A percentile compares a stretch with the other conserved stretches of the same genome.
Conservation (phyloP, 805 yeast species). For the Citeromyces nyonsensis region DNA sequence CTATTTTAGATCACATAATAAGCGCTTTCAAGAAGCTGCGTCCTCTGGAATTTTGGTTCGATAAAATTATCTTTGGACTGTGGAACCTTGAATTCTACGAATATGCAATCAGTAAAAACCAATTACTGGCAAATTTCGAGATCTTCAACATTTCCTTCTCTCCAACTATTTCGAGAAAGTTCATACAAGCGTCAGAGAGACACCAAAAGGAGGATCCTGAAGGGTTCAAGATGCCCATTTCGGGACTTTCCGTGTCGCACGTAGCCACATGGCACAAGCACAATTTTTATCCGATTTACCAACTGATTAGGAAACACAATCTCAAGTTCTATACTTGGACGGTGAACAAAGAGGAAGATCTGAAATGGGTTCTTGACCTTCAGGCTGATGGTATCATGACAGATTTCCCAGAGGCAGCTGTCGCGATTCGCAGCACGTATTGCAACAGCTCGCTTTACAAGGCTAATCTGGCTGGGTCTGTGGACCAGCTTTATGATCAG, state of each 20-base stretch:
- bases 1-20: conserved; percentile 10
- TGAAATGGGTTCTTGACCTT: conserved; percentile 6
- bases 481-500: too few relatives aligned
- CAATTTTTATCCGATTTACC: conserved; percentile 3
- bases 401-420: too few relatives aligned
- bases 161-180: conserved; percentile 6
- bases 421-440: too few relatives aligned
- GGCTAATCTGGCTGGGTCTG: too few relatives aligned
- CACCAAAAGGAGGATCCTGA: conserved; percentile 5
- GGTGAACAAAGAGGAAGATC: conserved; percentile 11
- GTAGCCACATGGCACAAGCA: conserved; percentile 7
- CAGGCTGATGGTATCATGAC: conserved; percentile 4
- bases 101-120: conserved; percentile 5
- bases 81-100: conserved; percentile 16
- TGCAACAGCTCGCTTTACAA: too few relatives aligned
- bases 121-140: conserved; percentile 9
- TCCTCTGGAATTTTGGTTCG: conserved; percentile 13
- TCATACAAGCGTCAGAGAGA: conserved; percentile 8
- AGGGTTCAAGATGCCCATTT: background rate
- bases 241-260: conserved; percentile 9
- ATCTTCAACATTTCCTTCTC: conserved; percentile 15
- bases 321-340: conserved; percentile 20
- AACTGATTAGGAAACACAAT: conserved; percentile 4
- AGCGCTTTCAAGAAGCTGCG: conserved; percentile 7
- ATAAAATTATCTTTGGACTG: conserved; percentile 18